phyloP scores from a whole-genome alignment of 208 protist species.

The Tetramitus jugosus region DNA sequence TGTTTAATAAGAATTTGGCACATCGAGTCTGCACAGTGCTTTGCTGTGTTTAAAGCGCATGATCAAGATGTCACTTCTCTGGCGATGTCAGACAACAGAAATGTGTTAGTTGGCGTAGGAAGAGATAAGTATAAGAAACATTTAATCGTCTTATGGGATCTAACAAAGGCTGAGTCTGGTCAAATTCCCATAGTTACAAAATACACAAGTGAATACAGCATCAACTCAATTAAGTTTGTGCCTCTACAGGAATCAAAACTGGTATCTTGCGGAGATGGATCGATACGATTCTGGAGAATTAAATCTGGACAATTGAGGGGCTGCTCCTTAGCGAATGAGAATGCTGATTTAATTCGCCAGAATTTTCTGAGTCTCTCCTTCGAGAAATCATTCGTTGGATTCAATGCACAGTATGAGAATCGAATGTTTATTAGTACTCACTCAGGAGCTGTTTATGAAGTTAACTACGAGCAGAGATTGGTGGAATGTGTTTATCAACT shows the following conservation, averaged over 20 bases:
- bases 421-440: background rate
- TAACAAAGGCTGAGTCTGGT: constrained; percentile 3
- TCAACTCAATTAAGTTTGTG: background rate
- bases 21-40: background rate
- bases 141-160: constrained; percentile 19
- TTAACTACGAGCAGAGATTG: background rate
- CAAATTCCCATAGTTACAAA: background rate
- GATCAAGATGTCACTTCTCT: background rate
- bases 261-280: constrained; percentile 10
- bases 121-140: constrained; percentile 17
- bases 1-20: constrained; percentile 20
- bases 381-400: background rate
- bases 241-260: background rate
- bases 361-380: constrained; percentile 1
- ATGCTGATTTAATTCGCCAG: background rate
- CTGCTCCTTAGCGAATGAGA: background rate
- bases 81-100: background rate
- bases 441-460: constrained; percentile 21
- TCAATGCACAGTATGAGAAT: background rate
- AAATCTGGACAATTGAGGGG: constrained; percentile 11
- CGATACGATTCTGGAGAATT: constrained; percentile 14
- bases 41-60: constrained; percentile 12
- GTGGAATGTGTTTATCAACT: constrained; percentile 26
- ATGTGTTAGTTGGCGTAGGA: background rate
- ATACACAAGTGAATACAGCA: background rate